Base-by-base conservation (phyloP, 2,329 filamentous ascomycete species). In the Microdochium nivale region DNA sequence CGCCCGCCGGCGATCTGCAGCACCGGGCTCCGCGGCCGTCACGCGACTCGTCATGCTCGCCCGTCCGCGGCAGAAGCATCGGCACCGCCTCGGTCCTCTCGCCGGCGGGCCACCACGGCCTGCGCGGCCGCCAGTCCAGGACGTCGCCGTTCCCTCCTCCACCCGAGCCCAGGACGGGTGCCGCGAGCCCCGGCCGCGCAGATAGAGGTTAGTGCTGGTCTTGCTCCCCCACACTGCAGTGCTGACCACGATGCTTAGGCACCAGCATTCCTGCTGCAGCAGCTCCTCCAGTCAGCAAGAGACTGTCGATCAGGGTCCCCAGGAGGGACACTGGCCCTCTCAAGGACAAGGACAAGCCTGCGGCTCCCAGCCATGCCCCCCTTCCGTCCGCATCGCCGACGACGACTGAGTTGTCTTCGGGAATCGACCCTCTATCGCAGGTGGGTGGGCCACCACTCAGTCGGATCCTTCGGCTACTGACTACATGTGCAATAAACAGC, bases 341-440 rank as follows among this genome's bases (percentile, higher is more conserved):
- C 14, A 27, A 30, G 25, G 24, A 25, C 25, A 24, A 24, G 40
- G 46, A 27, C 24, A 44, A 44, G 40, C 9, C 19, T 13, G 9
- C 40, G 9, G 16, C 40, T 19, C 9, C 40, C 40, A 23, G 21
- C 40, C 40, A 44, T 44, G 40, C 13, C 10, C 16, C 40, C 10
- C 40, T 7, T 5, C 40, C 14, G 35, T 24, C 46, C 13, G 27
- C 46, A 8, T 30, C 46, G 24, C 46, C 25, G 25, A 47, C 46
- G 24, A 47, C 35, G 3, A 43, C 24, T 35, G 21, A 25, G 7
- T 46, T 37, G 24, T 27, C 63, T 25, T 72, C 76, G 50, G 74
- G 74, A 25, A 84, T 86, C 55, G 84, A 87, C 65, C 84, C 84
- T 52, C 70, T 87, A 56, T 86, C 84, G 49, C 81, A 86, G 68